Evolutionary conservation across 2,329 filamentous ascomycete species (phyloP).

Genomic region (Sporothrix mexicana): DNA sequence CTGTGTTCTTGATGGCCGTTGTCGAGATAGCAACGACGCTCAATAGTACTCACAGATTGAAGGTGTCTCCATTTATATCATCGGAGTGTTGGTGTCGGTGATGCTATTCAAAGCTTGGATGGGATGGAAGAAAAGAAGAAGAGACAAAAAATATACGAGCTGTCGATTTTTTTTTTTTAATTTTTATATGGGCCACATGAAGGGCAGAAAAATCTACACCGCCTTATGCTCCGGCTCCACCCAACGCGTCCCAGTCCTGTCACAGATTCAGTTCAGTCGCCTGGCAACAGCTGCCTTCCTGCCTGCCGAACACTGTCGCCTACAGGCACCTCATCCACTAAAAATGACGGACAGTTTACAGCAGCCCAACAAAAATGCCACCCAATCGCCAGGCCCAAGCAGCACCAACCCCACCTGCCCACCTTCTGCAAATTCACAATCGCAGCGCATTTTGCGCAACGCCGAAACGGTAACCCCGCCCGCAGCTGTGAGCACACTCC

Average conservation of each 20-base stretch:
- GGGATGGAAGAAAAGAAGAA: neutral
- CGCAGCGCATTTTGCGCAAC: slow-evolving; percentile 20
- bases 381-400: neutral
- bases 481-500: neutral
- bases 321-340: slow-evolving; percentile 17
- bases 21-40: slow-evolving; percentile 30
- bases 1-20: neutral
- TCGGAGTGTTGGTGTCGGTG: neutral
- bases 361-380: slow-evolving; percentile 20
- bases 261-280: neutral
- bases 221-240: slow-evolving; percentile 22
- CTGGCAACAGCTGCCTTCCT: slow-evolving; percentile 22
- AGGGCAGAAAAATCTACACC: slow-evolving; percentile 27
- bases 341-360: slow-evolving; percentile 14
- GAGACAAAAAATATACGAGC: neutral
- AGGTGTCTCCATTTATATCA: slow-evolving; percentile 7
- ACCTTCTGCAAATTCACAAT: slow-evolving; percentile 11
- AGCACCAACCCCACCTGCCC: neutral
- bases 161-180: neutral
- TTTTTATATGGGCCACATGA: slow-evolving; percentile 18
- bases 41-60: slow-evolving; percentile 25
- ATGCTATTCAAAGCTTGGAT: neutral
- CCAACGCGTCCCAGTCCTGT: neutral
- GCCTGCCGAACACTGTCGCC: neutral
- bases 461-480: neutral